Conservation (phyloP, 192 early-diverging fungal genomes). For the Phlyctochytrium arcticum region DNA sequence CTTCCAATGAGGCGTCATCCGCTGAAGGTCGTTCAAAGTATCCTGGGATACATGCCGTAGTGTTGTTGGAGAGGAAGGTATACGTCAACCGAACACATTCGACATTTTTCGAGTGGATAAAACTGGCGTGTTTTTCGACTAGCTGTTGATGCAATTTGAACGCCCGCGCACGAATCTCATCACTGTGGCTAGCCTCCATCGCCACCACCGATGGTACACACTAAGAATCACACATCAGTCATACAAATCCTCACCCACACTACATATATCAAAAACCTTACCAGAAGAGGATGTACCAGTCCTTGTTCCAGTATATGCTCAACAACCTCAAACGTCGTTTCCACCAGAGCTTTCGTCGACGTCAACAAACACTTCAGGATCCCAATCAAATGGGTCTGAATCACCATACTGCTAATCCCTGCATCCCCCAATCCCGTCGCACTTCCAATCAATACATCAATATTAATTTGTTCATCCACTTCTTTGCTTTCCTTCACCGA, state of each 20-base stretch:
- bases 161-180: conserved; percentile 63
- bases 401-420: conserved; percentile 84
- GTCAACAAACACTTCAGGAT: conserved; percentile 72
- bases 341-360: conserved; percentile 53
- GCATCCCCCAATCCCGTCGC: conserved; percentile 77
- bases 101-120: conserved; percentile 79
- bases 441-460: conserved; percentile 75
- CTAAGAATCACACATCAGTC: conserved; percentile 24
- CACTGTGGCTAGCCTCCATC: conserved; percentile 68
- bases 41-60: background rate
- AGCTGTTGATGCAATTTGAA: conserved; percentile 69
- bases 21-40: background rate
- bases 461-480: conserved; percentile 43
- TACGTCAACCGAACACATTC: conserved; percentile 74
- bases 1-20: background rate
- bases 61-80: conserved; percentile 49
- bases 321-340: conserved; percentile 74
- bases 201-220: conserved; percentile 88
- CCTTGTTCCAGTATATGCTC: conserved; percentile 84
- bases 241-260: background rate
- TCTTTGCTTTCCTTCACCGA: background rate
- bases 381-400: conserved; percentile 79
- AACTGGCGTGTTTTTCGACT: conserved; percentile 78
- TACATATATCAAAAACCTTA: conserved; percentile 24
- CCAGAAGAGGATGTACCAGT: conserved; percentile 79